These are phyloP conservation scores for Fomitopsis pulvina DNA, from an alignment of 768 basidiomycete species.

Conservation along the genomic window DNA sequence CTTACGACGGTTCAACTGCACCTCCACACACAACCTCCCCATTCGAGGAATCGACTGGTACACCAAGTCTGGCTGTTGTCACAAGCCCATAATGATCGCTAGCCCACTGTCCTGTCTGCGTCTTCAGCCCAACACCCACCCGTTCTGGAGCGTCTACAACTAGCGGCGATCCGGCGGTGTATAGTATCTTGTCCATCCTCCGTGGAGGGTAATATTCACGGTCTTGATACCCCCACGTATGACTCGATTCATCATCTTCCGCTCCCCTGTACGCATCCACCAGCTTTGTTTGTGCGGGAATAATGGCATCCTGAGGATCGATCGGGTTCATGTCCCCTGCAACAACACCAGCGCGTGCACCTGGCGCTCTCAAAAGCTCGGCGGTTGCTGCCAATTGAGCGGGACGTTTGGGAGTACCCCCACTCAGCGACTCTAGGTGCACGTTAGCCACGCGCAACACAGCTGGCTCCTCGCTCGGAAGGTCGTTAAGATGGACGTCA, in stretches of 20 bases:
- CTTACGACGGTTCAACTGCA: too few species aligned
- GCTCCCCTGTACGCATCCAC: slow-evolving; percentile 52
- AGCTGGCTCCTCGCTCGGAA: slow-evolving; percentile 15
- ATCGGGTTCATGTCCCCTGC: slow-evolving; percentile 75
- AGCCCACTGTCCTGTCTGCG: slow-evolving; percentile 38
- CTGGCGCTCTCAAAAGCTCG: slow-evolving; percentile 39
- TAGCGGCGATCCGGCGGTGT: slow-evolving; percentile 35
- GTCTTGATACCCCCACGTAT: slow-evolving; percentile 72
- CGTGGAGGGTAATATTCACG: slow-evolving; percentile 36
- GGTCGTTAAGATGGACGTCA: slow-evolving; percentile 39
- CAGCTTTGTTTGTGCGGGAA: slow-evolving; percentile 42
- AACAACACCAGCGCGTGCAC: slow-evolving; percentile 51
- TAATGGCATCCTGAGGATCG: slow-evolving; percentile 33
- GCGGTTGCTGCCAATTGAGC: slow-evolving; percentile 49
- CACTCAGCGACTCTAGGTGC: slow-evolving; percentile 60
- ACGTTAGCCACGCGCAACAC: slow-evolving; percentile 62
- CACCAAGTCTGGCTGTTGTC: slow-evolving; percentile 20
- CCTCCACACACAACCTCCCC: too few species aligned
- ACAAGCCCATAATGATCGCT: slow-evolving; percentile 67
- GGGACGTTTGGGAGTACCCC: slow-evolving; percentile 32
- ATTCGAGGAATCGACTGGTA: too few species aligned
- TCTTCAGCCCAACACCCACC: slow-evolving; percentile 51
- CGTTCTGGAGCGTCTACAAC: slow-evolving; percentile 46
- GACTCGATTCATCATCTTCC: slow-evolving; percentile 37
- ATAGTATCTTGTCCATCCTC: slow-evolving; percentile 64